Base-by-base conservation (phyloP, 108 stramenopile species). In the Cyclotella atomus region DNA sequence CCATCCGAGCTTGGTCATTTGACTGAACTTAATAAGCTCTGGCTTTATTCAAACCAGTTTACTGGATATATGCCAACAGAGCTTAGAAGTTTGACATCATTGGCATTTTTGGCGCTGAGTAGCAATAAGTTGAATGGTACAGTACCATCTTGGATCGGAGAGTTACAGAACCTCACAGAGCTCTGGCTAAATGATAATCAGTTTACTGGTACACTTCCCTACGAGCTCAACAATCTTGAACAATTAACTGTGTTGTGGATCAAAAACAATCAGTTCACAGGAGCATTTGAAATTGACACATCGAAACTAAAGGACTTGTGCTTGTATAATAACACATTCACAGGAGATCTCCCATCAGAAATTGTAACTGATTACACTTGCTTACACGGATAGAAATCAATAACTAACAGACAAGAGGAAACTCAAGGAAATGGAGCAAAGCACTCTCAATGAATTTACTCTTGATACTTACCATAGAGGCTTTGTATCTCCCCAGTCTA, bases 1-100 rank as follows among this genome's bases (percentile, higher is more conserved):
- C 49, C 49, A 50, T 50, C 49, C 16, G 49, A 50, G 20, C 49
- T 50, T 15, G 49, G 49, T 7, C 16, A 50, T 50, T 50, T 50
- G 49, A 21, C 4, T 5, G 9, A 4, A 4, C n/a, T 50, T 4
- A 20, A 50, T 7, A 21, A 50, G 5, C 49, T 50, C 17, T 7
- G 49, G 7, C 12, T 7, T 4, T 21, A 17, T 7, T 17, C 16
- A 7, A 50, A 50, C 17, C 20, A 20, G n/a, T 17, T 50, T 17
- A 50, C 49, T 20, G 49, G 49, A 21, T 20, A 8, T 8, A 5
- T 50, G 49, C 49, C 49, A 17, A 17, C 49, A 4, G 49, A 50
- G 49, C 49, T 50, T 50, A 4, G 17, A 20, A 7, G n/a, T 4
- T 50, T 50, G 49, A 21, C 4, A 21, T 17, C 16, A 21, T 21